Evolutionary conservation across 768 basidiomycete genomes (phyloP), one percentile per base, ranked within the genome.

Genomic region (Termitomyces sp.): DNA sequence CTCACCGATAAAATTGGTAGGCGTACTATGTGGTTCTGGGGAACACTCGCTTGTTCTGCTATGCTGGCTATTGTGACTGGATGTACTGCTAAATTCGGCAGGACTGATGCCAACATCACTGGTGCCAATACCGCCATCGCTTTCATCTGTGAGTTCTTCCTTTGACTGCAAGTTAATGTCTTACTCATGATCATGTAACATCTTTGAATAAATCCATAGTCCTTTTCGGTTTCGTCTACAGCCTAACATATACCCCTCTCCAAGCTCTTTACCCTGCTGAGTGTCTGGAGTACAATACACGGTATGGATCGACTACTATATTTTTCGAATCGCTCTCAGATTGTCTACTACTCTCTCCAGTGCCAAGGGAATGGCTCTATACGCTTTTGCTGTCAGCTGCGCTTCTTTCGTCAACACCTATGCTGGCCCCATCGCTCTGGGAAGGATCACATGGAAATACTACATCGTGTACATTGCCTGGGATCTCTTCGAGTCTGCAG

Each of bases 291-390:
- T 84, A 81, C 56, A 85, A 82, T 46, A 80, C 83, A 36, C 79
- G 77, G 78, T 77, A 64, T 58, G 68, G 11, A 9, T 36, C 40
- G 7, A 17, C 29, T 32, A 40, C 10, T 59, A 1, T 40, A n/a
- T 43, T 20, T 20, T 8, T 36, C 14, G 10, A 36, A 43, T 43
- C 1, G 5, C 11, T 9, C 17, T 25, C 38, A 20, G 25, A 61
- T 29, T 47, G 25, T 37, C 25, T 9, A 29, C 25, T 25, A 42
- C 55, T 43, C n/a, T 40, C 9, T 11, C 32, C 42, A 77, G 85
- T 48, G 84, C 85, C 5, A 86, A 86, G 69, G 85, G 85, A 60
- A 83, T 87, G 77, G 83, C 83, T 4, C 67, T 82, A 73, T 78
- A 80, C 61, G 76, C 75, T 1, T 72, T 81, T 29, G 74, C 75